Base-by-base conservation (phyloP, 805 yeast genomes). In the Kazachstania kunashirensis region DNA sequence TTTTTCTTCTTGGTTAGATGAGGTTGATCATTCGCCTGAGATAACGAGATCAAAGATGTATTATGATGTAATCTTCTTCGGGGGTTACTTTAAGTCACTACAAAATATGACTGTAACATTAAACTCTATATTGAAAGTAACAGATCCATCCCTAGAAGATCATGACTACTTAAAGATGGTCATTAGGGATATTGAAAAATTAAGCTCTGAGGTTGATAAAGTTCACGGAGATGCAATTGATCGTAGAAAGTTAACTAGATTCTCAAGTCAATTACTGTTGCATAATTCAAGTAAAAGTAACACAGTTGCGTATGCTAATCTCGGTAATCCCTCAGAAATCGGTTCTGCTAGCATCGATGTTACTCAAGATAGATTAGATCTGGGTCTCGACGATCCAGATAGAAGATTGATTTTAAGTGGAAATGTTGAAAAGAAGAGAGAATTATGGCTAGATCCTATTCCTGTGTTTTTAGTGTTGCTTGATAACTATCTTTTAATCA, bases 401-500 rank as follows among this genome's bases (percentile, higher is more conserved):
- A 65, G 94, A 45, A 70, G 63, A 43, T 59, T 84, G 18, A 53
- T 79, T 31, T 65, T 64, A 44, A 62, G 78, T 9, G 92, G 86
- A 0, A 70, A 68, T 18, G 68, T 81, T 13, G 48, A 63, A 2
- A 66, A 79, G 38, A 75, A 78, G 40, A 75, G 84, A 11, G 92
- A 80, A 33, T 61, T 76, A 48, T 73, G 77, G 63, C 62, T 77
- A 21, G 79, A 77, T 27, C 67, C 81, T 27, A 60, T 65, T 6
- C 62, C 68, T 0, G 58, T 65, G 1, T 66, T 73, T 44, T 48
- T 81, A 17, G 72, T 83, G 14, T 58, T 84, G 20, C 58, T 84
- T 36, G 94, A 84, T 51, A 82, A 84, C 49, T 82, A 68, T 47
- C 57, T 84, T 30, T 50, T 84, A 23, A 68, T 84, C 1, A 77